Conservation (phyloP, 192 early-diverging fungal genomes). For the Allomyces macrogynus region DNA sequence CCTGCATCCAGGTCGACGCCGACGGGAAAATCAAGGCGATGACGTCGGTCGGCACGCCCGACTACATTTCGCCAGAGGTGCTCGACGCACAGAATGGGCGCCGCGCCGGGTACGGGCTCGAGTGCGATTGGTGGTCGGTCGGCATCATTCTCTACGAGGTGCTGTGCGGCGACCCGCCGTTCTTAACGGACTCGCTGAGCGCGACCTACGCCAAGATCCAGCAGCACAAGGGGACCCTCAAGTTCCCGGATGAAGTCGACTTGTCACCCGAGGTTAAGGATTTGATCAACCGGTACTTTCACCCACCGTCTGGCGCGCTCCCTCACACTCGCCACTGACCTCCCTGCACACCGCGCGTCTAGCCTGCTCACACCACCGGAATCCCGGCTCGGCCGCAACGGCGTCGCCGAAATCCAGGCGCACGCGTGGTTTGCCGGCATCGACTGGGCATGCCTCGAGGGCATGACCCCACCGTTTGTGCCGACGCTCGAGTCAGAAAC, state of each 20-base stretch:
- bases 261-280: slow-evolving; percentile 81
- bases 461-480: slow-evolving; percentile 67
- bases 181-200: slow-evolving; percentile 83
- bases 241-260: slow-evolving; percentile 83
- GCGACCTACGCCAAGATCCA: slow-evolving; percentile 98
- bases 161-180: slow-evolving; percentile 92
- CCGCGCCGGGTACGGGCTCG: slow-evolving; percentile 62
- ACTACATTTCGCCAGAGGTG: slow-evolving; percentile 95
- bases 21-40: slow-evolving; percentile 39
- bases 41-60: slow-evolving; percentile 94
- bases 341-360: not conserved
- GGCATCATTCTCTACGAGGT: slow-evolving; percentile 99
- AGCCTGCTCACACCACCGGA: slow-evolving; percentile 66
- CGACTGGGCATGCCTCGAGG: slow-evolving; percentile 71
- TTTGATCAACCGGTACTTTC: slow-evolving; percentile 55
- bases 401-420: slow-evolving; percentile 59
- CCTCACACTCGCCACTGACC: not conserved
- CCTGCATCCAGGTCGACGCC: slow-evolving; percentile 60
- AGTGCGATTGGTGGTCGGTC: slow-evolving; percentile 99
- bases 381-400: slow-evolving; percentile 66
- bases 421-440: slow-evolving; percentile 93
- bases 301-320: slow-evolving; percentile 2
- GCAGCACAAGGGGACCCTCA: slow-evolving; percentile 77
- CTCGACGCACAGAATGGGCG: slow-evolving; percentile 47
- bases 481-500: slow-evolving; percentile 83